These are phyloP conservation scores for Chaetoscypha palmicola DNA, from an alignment of 2,329 filamentous ascomycete species.

Conservation along the genomic window DNA sequence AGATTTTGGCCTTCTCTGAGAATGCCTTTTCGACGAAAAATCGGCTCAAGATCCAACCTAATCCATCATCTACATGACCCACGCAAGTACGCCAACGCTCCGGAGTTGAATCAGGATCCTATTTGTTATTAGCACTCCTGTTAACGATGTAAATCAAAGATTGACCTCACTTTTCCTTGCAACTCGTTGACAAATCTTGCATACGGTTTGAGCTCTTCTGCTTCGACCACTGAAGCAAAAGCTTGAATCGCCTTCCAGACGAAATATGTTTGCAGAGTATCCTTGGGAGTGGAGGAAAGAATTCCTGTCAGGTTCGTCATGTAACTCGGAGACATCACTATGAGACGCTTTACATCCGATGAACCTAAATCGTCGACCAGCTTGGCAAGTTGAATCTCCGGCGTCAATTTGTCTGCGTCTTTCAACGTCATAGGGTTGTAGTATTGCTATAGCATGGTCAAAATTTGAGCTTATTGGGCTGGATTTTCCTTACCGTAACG, in stretches of 20 bases:
- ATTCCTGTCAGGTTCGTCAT: constrained; percentile 51
- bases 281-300: constrained; percentile 44
- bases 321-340: constrained; percentile 54
- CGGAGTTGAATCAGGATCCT: constrained; percentile 52
- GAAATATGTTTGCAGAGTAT: constrained; percentile 55
- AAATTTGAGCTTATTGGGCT: not conserved
- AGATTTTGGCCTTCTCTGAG: constrained; percentile 55
- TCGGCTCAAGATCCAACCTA: constrained; percentile 63
- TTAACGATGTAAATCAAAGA: too few relatives aligned
- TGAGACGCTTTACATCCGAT: constrained; percentile 43
- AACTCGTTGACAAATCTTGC: constrained; percentile 53
- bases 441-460: constrained; percentile 40
- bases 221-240: constrained; percentile 48
- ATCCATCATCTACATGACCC: constrained; percentile 45
- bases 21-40: constrained; percentile 67
- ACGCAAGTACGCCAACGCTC: constrained; percentile 65
- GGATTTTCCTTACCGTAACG: constrained; percentile 40
- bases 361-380: constrained; percentile 48
- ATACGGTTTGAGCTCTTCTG: constrained; percentile 52
- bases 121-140: constrained; percentile 11
- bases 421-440: constrained; percentile 57
- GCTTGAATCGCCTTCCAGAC: constrained; percentile 55
- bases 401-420: constrained; percentile 47
- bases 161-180: constrained; percentile 42
- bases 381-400: constrained; percentile 46